Conservation (phyloP, 768 basidiomycete species). For the Pholiota molesta region DNA sequence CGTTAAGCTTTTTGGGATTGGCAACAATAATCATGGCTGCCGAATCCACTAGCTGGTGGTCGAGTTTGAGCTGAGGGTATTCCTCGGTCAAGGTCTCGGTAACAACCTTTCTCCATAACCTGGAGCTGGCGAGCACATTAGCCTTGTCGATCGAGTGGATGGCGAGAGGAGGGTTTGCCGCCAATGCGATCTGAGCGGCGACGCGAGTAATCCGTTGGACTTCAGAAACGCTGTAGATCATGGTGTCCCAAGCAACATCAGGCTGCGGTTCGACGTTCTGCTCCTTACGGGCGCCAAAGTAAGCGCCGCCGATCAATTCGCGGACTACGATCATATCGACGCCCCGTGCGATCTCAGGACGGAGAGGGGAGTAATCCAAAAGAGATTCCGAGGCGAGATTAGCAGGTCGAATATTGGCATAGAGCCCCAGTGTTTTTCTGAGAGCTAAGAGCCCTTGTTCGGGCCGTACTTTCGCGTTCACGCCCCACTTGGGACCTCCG, state of each 20-base stretch:
- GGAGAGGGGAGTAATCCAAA: constrained; percentile 85
- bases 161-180: constrained; percentile 79
- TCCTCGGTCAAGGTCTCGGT: constrained; percentile 82
- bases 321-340: constrained; percentile 93
- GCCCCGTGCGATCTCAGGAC: constrained; percentile 78
- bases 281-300: constrained; percentile 94
- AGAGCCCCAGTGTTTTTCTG: constrained; percentile 91
- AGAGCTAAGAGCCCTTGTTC: constrained; percentile 88
- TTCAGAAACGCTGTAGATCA: constrained; percentile 90
- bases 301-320: constrained; percentile 95
- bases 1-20: constrained; percentile 91
- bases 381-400: constrained; percentile 94
- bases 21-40: constrained; percentile 95
- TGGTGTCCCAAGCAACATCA: constrained; percentile 87
- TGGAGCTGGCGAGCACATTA: constrained; percentile 93
- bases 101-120: constrained; percentile 94
- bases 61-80: constrained; percentile 84
- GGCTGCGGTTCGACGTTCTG: constrained; percentile 65
- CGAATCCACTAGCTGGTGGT: constrained; percentile 94
- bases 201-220: constrained; percentile 95
- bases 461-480: constrained; percentile 84
- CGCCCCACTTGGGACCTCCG: constrained; percentile 99
- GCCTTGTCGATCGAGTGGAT: constrained; percentile 98
- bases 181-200: constrained; percentile 89
- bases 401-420: constrained; percentile 97